These are phyloP conservation scores for Microbotryum silenes-acaulis DNA, from an alignment of 1,284 basidiomycete species.

Conservation along the genomic window DNA sequence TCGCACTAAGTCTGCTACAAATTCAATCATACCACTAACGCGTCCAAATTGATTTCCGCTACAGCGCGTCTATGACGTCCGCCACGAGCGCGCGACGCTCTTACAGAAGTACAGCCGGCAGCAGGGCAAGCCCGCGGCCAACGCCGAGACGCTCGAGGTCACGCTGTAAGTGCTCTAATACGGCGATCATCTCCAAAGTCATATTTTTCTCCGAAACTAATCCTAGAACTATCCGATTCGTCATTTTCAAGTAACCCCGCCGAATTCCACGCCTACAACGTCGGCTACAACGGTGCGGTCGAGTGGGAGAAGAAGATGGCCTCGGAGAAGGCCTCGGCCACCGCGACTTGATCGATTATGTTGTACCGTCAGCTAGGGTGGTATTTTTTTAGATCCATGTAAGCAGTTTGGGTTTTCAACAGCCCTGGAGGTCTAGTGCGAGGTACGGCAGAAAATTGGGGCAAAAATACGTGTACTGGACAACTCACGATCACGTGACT, in stretches of 20 bases:
- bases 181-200: too few species aligned
- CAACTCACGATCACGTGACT: too few species aligned
- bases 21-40: not conserved
- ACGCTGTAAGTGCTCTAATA: not conserved
- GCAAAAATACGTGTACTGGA: too few species aligned
- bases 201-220: too few species aligned
- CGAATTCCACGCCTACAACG: slow-evolving; percentile 32
- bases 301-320: slow-evolving; percentile 32
- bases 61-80: not conserved
- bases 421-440: too few species aligned
- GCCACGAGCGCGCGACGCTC: slow-evolving; percentile 24
- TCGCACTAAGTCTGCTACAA: not conserved
- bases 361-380: too few species aligned
- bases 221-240: too few species aligned
- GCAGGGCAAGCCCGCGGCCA: slow-evolving; percentile 16
- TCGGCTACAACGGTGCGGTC: slow-evolving; percentile 34
- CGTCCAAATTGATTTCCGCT: not conserved
- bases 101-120: slow-evolving; percentile 34
- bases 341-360: too few species aligned
- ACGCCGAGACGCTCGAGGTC: slow-evolving; percentile 13
- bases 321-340: too few species aligned
- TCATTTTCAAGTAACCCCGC: slow-evolving; percentile 15
- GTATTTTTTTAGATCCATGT: too few species aligned
- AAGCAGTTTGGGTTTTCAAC: too few species aligned
- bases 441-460: too few species aligned